Evolutionary conservation across 2,329 filamentous ascomycete species (phyloP), one percentile per base, ranked within the genome.

Genomic region (Sordariomycetes sp.): DNA sequence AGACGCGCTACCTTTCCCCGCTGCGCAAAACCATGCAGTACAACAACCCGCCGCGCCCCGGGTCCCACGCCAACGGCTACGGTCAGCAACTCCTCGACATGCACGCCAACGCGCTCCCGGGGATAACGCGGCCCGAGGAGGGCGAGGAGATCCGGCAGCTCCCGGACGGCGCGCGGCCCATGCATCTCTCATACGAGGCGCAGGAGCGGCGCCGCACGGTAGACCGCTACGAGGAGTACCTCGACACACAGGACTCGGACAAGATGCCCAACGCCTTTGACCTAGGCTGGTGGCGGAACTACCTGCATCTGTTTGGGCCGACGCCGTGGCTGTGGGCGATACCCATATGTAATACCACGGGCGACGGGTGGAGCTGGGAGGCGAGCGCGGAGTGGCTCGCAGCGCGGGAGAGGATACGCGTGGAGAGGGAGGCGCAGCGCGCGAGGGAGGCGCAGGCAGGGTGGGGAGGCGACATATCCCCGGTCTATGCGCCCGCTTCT

Each of bases 321-420:
- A 81, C 75, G 1, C 84, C 84, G 1, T 70, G 81, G 28, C 51
- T 94, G 10, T 97, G 94, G 92, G 72, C 77, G 32, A 60, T 97
- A 1, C 94, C 94, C 0, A 74, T 97, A 52, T 83, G 81, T 69
- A 97, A 87, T 65, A 95, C 90, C 1, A 88, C 83, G 0, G 92
- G 92, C 36, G 89, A 99, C 68, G 94, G 94, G 24, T 99, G 92
- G 92, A 79, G 77, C 52, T 99, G 94, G 94, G 90, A 96, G 65
- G 81, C 91, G 1, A 95, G 84, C 65, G 78, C 81, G 1, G 82
- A 81, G 62, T 99, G 94, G 87, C 61, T 88, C 2, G 82, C 85
- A 39, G 87, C 85, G 3, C 77, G 85, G 51, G 84, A 90, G 6
- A 74, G 74, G 22, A 75, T 90, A n/a, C 72, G 74, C 4, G 62